Base-by-base conservation (phyloP, 176 grass and related monocot species). In the Oropetium thomaeum region DNA sequence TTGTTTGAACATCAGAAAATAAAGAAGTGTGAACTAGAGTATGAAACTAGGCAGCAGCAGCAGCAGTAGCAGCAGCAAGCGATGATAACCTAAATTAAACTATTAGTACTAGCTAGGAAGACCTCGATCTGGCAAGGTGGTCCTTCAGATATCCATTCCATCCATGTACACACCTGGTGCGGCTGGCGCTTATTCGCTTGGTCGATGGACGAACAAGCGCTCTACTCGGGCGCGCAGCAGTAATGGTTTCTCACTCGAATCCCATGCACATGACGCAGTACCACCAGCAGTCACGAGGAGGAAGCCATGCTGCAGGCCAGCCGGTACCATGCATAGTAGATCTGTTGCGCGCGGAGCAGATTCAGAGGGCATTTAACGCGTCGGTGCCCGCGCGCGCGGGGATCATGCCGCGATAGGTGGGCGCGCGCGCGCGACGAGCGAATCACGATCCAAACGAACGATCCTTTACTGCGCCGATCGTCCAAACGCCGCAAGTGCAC, bases 271-370 rank as follows among this genome's bases (percentile, higher is more conserved):
- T n/a, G 47, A 48, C 1, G 80, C 53, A 15, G 11, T 4, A 1
- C 44, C 2, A n/a, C n/a, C n/a, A n/a, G n/a, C n/a, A 3, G 61
- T 86, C 83, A 81, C 70, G 83, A 32, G 83, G 83, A 32, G 83
- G 27, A 80, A 43, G 70, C 20, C n/a, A n/a, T n/a, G n/a, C n/a
- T n/a, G 58, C 73, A 76, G 31, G 48, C 58, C 72, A 39, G 25
- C 45, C 27, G 23, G 31, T 10, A 3, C 7, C 53, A 12, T 35
- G 19, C 41, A 27, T 17, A n/a, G n/a, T n/a, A n/a, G n/a, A n/a
- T n/a, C n/a, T n/a, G n/a, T n/a, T n/a, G n/a, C n/a, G n/a, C n/a
- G n/a, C n/a, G n/a, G n/a, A n/a, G n/a, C n/a, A n/a, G n/a, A n/a
- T n/a, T n/a, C n/a, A n/a, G n/a, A n/a, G n/a, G n/a, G 57, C 82